These are phyloP conservation scores for Penicillium sp. DNA, from an alignment of 2,329 filamentous ascomycete species.

Conservation along the genomic window DNA sequence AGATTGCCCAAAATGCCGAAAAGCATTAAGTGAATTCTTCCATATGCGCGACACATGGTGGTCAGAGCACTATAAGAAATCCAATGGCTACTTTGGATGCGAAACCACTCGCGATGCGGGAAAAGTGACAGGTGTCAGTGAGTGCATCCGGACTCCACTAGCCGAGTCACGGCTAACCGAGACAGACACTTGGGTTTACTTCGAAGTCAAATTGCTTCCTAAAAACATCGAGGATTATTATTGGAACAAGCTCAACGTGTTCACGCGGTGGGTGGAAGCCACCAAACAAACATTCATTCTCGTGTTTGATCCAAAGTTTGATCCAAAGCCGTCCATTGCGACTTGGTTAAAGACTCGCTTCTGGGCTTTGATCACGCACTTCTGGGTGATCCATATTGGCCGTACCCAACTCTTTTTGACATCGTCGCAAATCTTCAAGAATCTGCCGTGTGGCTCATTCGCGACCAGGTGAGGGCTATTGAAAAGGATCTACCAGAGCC, in stretches of 20 bases:
- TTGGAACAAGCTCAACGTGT: slow-evolving; percentile 19
- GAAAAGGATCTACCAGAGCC: neutral
- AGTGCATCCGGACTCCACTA: neutral
- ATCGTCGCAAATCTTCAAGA: neutral
- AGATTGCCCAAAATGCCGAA: too few relatives aligned
- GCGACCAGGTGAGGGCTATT: neutral
- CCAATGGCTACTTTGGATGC: neutral
- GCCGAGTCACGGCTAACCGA: neutral
- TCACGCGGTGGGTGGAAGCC: slow-evolving; percentile 4
- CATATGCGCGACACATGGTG: too few relatives aligned
- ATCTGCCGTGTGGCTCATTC: neutral
- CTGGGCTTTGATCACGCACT: neutral
- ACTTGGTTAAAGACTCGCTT: too few relatives aligned
- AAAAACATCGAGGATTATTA: neutral
- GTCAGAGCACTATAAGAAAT: too few relatives aligned
- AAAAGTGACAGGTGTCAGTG: neutral
- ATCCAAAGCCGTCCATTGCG: neutral
- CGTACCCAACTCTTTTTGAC: neutral
- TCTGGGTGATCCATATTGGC: neutral
- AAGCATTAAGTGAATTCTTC: too few relatives aligned
- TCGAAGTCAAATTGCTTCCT: slow-evolving; percentile 14
- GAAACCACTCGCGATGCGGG: neutral
- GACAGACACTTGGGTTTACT: slow-evolving; percentile 20
- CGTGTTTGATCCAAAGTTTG: neutral
- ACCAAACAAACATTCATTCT: neutral